A percentile compares a stretch with the other conserved stretches of the same genome.
Evolutionary conservation across 257 asterid genomes (phyloP).

Genomic region (Anisodus tanguticus): DNA sequence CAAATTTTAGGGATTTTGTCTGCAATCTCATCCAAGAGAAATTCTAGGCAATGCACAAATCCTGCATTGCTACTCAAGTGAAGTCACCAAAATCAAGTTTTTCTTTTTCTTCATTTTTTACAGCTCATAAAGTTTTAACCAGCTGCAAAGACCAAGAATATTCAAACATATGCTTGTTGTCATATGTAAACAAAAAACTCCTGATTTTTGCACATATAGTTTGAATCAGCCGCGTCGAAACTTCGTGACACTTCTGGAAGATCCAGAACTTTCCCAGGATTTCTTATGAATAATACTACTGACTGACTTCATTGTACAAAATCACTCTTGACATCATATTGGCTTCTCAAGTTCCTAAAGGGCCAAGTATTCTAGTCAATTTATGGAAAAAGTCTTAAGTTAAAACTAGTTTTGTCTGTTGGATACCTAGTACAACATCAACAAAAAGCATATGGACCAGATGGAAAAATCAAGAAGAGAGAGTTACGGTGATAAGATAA

Average conservation of each 20-base stretch:
- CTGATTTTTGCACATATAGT: neutral
- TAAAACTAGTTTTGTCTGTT: constrained; percentile 6
- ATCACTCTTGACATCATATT: constrained; percentile 31
- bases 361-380: constrained; percentile 3
- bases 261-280: constrained; percentile 12
- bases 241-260: constrained; percentile 11
- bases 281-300: neutral
- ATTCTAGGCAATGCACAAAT: constrained; percentile 3
- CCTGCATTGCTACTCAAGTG: constrained; percentile 1
- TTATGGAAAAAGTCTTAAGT: neutral
- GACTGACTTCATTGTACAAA: constrained; percentile 8
- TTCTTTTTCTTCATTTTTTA: neutral
- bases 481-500: neutral
- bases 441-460: neutral
- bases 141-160: neutral
- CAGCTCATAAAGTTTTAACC: neutral
- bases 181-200: constrained; percentile 12
- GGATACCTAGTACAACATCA: constrained; percentile 25
- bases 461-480: neutral
- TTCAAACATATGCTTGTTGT: neutral
- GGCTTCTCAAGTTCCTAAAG: constrained; percentile 23
- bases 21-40: constrained; percentile 7
- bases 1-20: constrained; percentile 36
- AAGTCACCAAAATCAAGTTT: neutral
- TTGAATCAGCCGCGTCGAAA: neutral